Evolutionary conservation across 2,329 filamentous ascomycete species (phyloP), one percentile per base, ranked within the genome.

Genomic region (Aspergillus novoparasiticus): DNA sequence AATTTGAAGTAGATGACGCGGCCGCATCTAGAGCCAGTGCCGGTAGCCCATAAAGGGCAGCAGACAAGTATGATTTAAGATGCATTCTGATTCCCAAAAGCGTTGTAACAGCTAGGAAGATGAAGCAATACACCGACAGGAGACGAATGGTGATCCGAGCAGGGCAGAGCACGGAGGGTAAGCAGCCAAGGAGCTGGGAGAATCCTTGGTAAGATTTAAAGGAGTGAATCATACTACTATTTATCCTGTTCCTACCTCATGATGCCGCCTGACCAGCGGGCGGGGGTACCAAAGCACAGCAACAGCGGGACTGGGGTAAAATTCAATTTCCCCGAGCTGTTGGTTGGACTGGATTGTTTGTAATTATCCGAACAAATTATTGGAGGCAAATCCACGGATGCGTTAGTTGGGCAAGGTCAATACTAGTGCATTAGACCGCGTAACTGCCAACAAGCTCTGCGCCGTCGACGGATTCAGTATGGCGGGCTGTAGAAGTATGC

Each of bases 61-160:
- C 71, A 23, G 75, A 68, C 8, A 76, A 61, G 62, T 74, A 76
- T 14, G 70, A 69, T 51, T 72, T 74, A 65, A 79, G 54, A 68
- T 78, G 75, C 77, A 79, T 79, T 60, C 66, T 75, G 73, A 73
- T 56, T 30, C 71, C 69, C 45, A 79, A 61, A 19, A 73, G 63
- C 43, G 61, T 60, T 50, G 70, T 71, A 62, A 74, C 60, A 30
- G 67, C 61, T 32, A 79, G 64, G 61, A 74, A 76, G 28, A 78
- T 57, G 54, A 73, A 62, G 60, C 65, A 71, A 62, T 73, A 77
- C 32, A 74, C 28, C 55, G 69, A 50, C 19, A 76, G 63, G 32
- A 76, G 48, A 63, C 73, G 71, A 62, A 64, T 61, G 32, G 73
- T 69, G 63, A 77, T 60, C 23, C 73, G 73, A 39, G 70, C 63